A percentile compares a stretch with the other conserved stretches of the same genome.
Conservation (phyloP, 148 eudicot species). For the Euryodendron excelsum region DNA sequence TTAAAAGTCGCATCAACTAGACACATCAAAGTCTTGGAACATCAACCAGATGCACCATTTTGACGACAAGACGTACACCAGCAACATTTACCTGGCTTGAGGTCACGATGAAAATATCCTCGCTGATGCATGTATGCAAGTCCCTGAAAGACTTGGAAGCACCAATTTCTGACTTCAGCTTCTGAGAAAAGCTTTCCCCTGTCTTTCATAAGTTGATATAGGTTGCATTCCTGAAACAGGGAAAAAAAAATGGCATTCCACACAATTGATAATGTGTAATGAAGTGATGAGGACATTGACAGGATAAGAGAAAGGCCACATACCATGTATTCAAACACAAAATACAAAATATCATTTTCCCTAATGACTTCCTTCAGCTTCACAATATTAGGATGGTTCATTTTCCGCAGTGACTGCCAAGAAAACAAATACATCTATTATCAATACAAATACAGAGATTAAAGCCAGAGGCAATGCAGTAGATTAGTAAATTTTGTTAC, state of each 20-base stretch:
- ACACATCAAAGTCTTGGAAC: not conserved
- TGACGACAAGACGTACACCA: not conserved
- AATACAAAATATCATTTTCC: constrained; percentile 73
- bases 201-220: constrained; percentile 83
- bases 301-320: not conserved
- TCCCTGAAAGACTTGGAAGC: constrained; percentile 95
- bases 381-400: constrained; percentile 92
- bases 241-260: not conserved
- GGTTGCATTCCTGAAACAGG: constrained; percentile 67
- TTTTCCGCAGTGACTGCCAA: constrained; percentile 76
- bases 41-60: not conserved
- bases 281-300: not conserved
- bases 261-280: not conserved
- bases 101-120: constrained; percentile 96
- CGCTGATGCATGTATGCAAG: constrained; percentile 94
- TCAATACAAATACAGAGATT: not conserved
- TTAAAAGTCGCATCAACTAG: not conserved
- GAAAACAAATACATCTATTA: not conserved
- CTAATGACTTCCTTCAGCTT: constrained; percentile 95
- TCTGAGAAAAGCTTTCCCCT: constrained; percentile 71
- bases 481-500: constrained; percentile 11
- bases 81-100: constrained; percentile 70
- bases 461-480: not conserved
- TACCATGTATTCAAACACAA: constrained; percentile 97
- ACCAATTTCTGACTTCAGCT: constrained; percentile 82